These are phyloP conservation scores for Pyricularia grisea DNA, from an alignment of 2,329 filamentous ascomycete species.

Conservation along the genomic window DNA sequence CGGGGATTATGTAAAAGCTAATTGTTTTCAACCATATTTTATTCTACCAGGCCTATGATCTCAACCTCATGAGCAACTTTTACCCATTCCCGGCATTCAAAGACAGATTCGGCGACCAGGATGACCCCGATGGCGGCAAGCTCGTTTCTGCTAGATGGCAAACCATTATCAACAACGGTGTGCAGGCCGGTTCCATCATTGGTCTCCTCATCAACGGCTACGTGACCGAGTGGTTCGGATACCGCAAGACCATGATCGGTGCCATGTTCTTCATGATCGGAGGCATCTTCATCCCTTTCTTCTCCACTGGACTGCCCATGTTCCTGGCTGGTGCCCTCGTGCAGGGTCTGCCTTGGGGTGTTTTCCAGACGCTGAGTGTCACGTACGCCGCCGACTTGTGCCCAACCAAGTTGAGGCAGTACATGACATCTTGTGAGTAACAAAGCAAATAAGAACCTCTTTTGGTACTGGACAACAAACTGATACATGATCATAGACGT, in stretches of 20 bases:
- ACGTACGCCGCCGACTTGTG: conserved; percentile 14
- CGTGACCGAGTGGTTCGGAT: conserved; percentile 39
- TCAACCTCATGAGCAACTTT: conserved; percentile 3
- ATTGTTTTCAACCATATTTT: neutral
- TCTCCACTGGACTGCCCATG: conserved; percentile 10
- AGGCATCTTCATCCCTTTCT: conserved; percentile 28
- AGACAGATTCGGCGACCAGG: conserved; percentile 18
- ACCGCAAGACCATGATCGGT: conserved; percentile 38
- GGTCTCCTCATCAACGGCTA: conserved; percentile 44
- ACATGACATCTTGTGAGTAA: conserved; percentile 10
- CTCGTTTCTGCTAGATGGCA: conserved; percentile 44
- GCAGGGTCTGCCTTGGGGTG: conserved; percentile 12
- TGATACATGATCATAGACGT: conserved; percentile 1
- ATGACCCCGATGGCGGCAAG: conserved; percentile 20
- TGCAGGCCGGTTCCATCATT: conserved; percentile 42
- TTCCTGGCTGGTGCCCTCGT: conserved; percentile 12
- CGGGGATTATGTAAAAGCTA: too few species aligned
- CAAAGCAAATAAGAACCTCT: neutral
- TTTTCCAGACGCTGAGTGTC: conserved; percentile 13
- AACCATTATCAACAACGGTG: conserved; percentile 44
- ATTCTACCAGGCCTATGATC: neutral
- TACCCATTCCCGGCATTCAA: conserved; percentile 13
- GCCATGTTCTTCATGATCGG: conserved; percentile 34
- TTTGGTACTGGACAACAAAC: too few species aligned
- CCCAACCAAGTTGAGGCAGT: conserved; percentile 8